Conservation (phyloP, 495 filamentous ascomycete species). For the Rhizodiscina lignyota region DNA sequence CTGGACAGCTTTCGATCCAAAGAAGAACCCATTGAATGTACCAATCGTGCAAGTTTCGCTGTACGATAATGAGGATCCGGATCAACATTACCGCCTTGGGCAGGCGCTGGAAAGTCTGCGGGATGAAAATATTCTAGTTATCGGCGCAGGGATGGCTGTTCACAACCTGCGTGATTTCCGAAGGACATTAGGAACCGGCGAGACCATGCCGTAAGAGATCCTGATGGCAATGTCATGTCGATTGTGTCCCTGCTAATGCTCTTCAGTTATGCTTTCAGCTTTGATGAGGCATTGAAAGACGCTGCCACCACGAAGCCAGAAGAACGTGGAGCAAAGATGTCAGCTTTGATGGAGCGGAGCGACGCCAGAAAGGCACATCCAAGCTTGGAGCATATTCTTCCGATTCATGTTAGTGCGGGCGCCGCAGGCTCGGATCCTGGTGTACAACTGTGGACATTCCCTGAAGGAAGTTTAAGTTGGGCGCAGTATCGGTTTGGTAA, state of each 20-base stretch:
- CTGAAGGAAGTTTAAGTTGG: conserved; percentile 15
- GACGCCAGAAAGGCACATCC: conserved; percentile 70
- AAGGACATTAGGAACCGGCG: conserved; percentile 1
- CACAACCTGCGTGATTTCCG: conserved; percentile 44
- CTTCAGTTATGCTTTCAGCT: conserved; percentile 36
- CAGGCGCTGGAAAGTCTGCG: conserved; percentile 50
- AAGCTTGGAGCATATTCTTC: conserved; percentile 64
- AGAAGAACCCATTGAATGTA: conserved; percentile 57
- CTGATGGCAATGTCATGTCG: no score
- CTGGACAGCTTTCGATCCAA: conserved; percentile 50
- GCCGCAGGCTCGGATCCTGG: conserved; percentile 13
- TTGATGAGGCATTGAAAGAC: conserved; percentile 63
- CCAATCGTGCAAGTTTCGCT: conserved; percentile 73
- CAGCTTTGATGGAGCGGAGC: conserved; percentile 36
- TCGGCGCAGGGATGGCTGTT: conserved; percentile 74
- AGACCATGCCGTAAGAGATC: conserved; percentile 8
- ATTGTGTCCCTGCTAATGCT: no score
- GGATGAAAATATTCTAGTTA: conserved; percentile 54
- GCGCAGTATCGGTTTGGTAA: conserved; percentile 17
- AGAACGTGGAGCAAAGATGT: conserved; percentile 44
- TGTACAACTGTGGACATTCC: conserved; percentile 12
- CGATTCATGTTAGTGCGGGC: conserved; percentile 47
- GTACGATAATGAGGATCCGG: conserved; percentile 49
- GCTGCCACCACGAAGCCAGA: conserved; percentile 38
- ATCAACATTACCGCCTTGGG: conserved; percentile 56